Evolutionary conservation across 2,329 filamentous ascomycete genomes (phyloP).

Genomic region (Hypoxylon rubiginosum): DNA sequence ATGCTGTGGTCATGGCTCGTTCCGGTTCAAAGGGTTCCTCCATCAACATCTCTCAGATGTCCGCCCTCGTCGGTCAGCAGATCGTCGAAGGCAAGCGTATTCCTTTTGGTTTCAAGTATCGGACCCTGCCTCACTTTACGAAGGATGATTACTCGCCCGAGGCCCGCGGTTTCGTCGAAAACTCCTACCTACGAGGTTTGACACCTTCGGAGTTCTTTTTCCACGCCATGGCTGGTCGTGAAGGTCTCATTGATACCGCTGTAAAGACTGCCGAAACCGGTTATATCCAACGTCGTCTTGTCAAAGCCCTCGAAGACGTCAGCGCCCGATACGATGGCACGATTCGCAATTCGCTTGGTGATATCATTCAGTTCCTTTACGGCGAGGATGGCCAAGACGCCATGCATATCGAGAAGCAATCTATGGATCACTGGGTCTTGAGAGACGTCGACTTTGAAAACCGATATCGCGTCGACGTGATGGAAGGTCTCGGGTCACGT

Average conservation of each 20-base stretch:
- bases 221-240: conserved; percentile 99
- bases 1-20: conserved; percentile 94
- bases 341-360: conserved; percentile 94
- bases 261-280: conserved; percentile 99
- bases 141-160: conserved; percentile 99
- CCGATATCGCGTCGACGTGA: conserved; percentile 88
- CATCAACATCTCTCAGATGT: conserved; percentile 99
- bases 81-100: conserved; percentile 99
- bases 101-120: conserved; percentile 98
- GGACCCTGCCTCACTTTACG: conserved; percentile 96
- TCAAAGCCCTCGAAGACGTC: conserved; percentile 97
- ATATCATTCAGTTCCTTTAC: conserved; percentile 97
- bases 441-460: conserved; percentile 82
- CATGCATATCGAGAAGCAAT: conserved; percentile 92
- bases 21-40: conserved; percentile 98
- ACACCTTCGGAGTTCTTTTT: conserved; percentile 99
- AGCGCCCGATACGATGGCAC: conserved; percentile 98
- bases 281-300: conserved; percentile 97
- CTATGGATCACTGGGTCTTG: conserved; percentile 86
- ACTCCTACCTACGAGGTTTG: conserved; percentile 95
- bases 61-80: conserved; percentile 96
- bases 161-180: conserved; percentile 97
- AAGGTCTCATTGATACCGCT: conserved; percentile 99
- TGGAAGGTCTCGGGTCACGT: conserved; percentile 71
- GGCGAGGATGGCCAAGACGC: conserved; percentile 97